These are phyloP conservation scores for Fraxinus nigra DNA, from an alignment of 305 asterid species.

Conservation along the genomic window DNA sequence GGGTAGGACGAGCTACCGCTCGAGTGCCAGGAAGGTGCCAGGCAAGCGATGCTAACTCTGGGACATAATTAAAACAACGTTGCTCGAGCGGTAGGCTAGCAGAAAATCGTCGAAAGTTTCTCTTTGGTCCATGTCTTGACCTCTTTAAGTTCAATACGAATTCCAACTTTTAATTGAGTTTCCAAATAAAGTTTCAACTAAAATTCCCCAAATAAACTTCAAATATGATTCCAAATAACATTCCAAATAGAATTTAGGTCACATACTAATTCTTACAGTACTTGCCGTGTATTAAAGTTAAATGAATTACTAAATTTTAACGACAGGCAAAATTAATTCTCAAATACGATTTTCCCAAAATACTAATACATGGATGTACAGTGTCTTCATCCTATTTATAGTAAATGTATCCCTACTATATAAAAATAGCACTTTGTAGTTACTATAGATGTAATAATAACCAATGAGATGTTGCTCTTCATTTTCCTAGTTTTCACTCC, in stretches of 20 bases:
- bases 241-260: not conserved
- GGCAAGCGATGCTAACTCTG: not conserved
- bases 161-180: too few relatives aligned
- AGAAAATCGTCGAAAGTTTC: not conserved
- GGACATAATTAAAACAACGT: not conserved
- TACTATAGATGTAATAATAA: too few relatives aligned
- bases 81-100: not conserved
- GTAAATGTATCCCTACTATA: too few relatives aligned
- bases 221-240: not conserved
- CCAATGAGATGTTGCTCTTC: too few relatives aligned
- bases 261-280: not conserved
- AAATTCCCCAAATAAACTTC: not conserved
- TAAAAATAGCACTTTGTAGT: too few relatives aligned
- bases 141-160: not conserved
- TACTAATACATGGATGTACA: not conserved
- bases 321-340: not conserved
- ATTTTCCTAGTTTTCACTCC: too few relatives aligned
- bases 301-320: not conserved
- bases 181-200: too few relatives aligned
- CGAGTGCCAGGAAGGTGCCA: not conserved
- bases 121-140: not conserved
- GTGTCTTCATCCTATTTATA: not conserved
- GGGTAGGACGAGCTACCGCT: not conserved
- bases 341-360: not conserved
- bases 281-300: not conserved